A percentile compares a stretch with the other conserved stretches of the same genome.
phyloP scores from a whole-genome alignment of 2,329 filamentous ascomycete species.

The Pseudogymnoascus sp. region DNA sequence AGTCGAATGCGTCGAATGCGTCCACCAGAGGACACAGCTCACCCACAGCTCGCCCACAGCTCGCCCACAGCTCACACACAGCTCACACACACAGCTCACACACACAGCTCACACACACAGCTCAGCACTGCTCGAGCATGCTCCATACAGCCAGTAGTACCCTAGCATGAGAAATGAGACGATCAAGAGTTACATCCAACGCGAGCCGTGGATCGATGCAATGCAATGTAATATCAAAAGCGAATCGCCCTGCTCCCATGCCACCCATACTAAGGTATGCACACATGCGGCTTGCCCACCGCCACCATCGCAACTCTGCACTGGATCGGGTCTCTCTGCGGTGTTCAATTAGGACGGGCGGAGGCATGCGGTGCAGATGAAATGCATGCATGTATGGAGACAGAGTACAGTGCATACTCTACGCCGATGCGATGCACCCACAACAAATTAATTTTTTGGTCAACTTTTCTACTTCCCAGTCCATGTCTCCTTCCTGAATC shows the following conservation, averaged over 20 bases:
- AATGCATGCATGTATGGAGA: neutral
- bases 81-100: neutral
- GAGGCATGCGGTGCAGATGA: neutral
- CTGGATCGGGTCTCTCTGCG: neutral
- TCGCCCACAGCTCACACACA: too few relatives aligned
- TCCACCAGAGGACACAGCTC: neutral
- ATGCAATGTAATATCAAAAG: neutral
- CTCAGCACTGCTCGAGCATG: neutral
- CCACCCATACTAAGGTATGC: neutral
- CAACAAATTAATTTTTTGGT: neutral
- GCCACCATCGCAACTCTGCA: neutral
- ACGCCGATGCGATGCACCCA: neutral
- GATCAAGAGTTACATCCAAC: slow-evolving; percentile 6
- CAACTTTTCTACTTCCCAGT: neutral
- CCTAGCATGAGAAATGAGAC: neutral
- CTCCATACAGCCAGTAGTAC: neutral
- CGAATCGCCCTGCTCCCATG: neutral
- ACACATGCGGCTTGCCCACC: neutral
- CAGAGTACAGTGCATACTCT: neutral
- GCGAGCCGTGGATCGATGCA: neutral
- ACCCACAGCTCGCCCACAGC: too few relatives aligned
- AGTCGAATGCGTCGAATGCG: neutral
- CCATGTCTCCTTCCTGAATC: neutral
- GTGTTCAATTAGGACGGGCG: neutral
- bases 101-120: neutral